Conservation (phyloP, 2,329 filamentous ascomycete species). For the Canariomyces notabilis region DNA sequence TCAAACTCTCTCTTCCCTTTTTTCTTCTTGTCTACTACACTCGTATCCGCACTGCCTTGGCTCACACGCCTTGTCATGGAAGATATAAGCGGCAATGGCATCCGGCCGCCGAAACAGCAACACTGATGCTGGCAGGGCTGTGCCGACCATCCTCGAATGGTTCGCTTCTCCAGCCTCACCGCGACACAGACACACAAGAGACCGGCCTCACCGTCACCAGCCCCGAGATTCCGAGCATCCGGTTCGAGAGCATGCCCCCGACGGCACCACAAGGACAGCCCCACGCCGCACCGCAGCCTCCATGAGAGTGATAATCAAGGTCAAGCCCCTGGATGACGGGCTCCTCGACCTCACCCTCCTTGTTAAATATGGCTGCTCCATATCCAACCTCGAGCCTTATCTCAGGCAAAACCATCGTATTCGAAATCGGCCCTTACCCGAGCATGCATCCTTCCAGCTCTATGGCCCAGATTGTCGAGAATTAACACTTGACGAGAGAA, state of each 20-base stretch:
- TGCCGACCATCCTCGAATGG: neutral
- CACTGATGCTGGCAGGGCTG: neutral
- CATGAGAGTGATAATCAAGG: conserved; percentile 9
- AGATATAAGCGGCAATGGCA: neutral
- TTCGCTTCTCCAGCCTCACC: neutral
- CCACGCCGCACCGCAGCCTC: no score
- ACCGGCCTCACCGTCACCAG: neutral
- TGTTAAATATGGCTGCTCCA: neutral
- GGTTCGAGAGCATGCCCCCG: no score
- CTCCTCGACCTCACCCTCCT: conserved; percentile 1
- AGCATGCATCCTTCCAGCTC: conserved; percentile 7
- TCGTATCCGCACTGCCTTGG: neutral
- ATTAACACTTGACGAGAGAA: neutral
- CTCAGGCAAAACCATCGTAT: conserved; percentile 5
- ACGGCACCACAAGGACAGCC: no score
- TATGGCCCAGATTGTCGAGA: conserved; percentile 13
- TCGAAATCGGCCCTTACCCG: neutral
- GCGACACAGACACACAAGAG: neutral
- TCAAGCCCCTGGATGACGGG: conserved; percentile 17
- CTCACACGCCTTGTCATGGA: neutral
- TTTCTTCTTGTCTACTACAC: neutral
- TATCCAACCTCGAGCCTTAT: conserved; percentile 10
- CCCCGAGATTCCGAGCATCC: neutral
- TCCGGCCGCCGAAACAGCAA: neutral
- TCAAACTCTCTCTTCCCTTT: no score